Percentiles rank a stretch among this genome's conserved stretches.
Evolutionary conservation across 441 rosid genomes (phyloP).

Genomic region (Rhodomyrtus psidioides): DNA sequence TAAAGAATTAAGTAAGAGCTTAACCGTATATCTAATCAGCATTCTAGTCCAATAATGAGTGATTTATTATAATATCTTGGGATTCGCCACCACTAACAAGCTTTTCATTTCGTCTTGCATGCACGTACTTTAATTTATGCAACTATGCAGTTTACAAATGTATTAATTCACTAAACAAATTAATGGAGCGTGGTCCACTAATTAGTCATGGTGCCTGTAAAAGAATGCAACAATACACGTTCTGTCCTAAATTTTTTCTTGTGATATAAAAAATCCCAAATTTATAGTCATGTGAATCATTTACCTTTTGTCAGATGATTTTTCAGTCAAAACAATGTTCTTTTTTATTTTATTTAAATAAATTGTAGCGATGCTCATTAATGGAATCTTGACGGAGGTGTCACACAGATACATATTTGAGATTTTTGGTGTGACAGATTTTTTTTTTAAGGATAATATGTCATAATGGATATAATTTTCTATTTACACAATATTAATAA

Average conservation of each 20-base stretch:
- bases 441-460: too few relatives aligned
- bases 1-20: background rate
- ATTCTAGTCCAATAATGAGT: background rate
- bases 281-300: background rate
- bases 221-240: background rate
- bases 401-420: background rate
- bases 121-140: background rate
- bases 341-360: background rate
- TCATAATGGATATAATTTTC: too few relatives aligned
- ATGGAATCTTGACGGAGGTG: background rate
- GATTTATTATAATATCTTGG: background rate
- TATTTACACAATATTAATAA: too few relatives aligned
- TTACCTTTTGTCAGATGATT: background rate
- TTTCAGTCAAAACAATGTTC: background rate
- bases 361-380: background rate
- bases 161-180: background rate
- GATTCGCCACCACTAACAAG: background rate
- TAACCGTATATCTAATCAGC: background rate
- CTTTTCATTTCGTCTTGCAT: background rate
- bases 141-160: background rate
- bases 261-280: background rate
- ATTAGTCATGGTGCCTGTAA: background rate
- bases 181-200: background rate
- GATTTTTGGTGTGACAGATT: background rate
- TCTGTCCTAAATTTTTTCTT: background rate